A percentile compares a stretch with the other conserved stretches of the same genome.
phyloP scores from a whole-genome alignment of 108 stramenopile genomes.

The Hondaea fermentalgiana region DNA sequence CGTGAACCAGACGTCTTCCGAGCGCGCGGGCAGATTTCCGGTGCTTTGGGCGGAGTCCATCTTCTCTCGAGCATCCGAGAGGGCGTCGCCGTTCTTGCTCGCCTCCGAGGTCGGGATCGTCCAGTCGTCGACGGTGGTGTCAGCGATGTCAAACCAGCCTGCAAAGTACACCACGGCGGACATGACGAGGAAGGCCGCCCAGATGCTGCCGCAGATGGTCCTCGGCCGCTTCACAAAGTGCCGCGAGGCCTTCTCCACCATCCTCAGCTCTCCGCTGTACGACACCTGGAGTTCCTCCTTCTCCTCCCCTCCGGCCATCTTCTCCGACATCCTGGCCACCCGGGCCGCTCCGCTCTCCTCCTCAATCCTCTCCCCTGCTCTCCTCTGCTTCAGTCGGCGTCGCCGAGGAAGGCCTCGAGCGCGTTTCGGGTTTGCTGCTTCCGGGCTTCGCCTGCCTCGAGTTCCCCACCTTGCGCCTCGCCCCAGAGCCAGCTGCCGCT shows the following conservation, averaged over 20 bases:
- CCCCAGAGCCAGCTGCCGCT: no score
- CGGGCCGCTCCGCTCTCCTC: no score
- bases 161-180: neutral
- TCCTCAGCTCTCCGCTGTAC: neutral
- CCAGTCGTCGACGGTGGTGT: neutral
- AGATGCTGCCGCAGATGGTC: neutral
- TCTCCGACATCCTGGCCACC: no score
- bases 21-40: neutral
- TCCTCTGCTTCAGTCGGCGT: no score
- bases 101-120: neutral
- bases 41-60: neutral
- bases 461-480: no score
- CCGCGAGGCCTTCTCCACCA: neutral
- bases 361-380: no score
- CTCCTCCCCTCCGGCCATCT: neutral
- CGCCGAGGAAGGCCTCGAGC: no score
- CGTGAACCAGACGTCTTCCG: neutral
- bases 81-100: neutral
- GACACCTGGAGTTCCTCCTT: neutral
- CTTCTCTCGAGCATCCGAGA: neutral
- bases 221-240: neutral
- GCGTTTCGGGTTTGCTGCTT: no score
- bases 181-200: neutral
- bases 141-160: neutral
- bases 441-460: no score